Evolutionary conservation across 805 yeast genomes (phyloP).

Genomic region (Kazachstania martiniae): DNA sequence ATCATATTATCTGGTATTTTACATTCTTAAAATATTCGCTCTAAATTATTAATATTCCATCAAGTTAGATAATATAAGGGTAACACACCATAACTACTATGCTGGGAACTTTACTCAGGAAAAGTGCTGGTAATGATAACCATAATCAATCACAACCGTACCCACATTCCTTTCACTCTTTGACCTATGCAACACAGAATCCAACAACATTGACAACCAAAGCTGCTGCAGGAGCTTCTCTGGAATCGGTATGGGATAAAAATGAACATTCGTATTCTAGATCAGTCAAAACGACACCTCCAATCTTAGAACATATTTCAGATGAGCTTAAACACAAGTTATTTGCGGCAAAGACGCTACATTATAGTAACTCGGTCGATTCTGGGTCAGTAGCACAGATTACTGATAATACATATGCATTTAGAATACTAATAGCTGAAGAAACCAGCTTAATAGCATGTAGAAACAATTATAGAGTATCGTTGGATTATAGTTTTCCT

Average conservation of each 20-base stretch:
- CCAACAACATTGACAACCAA: conserved; percentile 3
- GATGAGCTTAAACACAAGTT: conserved; percentile 22
- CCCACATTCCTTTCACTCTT: too few relatives aligned
- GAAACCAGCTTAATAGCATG: conserved; percentile 30
- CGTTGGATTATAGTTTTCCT: conserved; percentile 25
- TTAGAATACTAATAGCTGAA: conserved; percentile 28
- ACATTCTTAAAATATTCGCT: too few relatives aligned
- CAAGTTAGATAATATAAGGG: too few relatives aligned
- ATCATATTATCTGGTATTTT: too few relatives aligned
- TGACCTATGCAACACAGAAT: neutral
- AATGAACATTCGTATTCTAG: neutral
- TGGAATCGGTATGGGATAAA: neutral
- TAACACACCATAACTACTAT: conserved; percentile 1
- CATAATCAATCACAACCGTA: neutral
- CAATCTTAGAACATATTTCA: conserved; percentile 18
- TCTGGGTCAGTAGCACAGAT: neutral
- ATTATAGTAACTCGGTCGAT: conserved; percentile 3
- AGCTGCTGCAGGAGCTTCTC: conserved; percentile 1
- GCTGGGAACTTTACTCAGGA: conserved; percentile 8
- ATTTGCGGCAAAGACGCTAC: conserved; percentile 17
- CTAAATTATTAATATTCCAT: too few relatives aligned
- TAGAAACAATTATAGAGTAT: conserved; percentile 26
- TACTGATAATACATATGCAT: conserved; percentile 10
- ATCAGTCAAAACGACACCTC: conserved; percentile 3
- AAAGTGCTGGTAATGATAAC: neutral